A percentile compares a stretch with the other conserved stretches of the same genome.
Evolutionary conservation across 1,284 basidiomycete genomes (phyloP).

Genomic region (Erythrobasidium hasegawianum): DNA sequence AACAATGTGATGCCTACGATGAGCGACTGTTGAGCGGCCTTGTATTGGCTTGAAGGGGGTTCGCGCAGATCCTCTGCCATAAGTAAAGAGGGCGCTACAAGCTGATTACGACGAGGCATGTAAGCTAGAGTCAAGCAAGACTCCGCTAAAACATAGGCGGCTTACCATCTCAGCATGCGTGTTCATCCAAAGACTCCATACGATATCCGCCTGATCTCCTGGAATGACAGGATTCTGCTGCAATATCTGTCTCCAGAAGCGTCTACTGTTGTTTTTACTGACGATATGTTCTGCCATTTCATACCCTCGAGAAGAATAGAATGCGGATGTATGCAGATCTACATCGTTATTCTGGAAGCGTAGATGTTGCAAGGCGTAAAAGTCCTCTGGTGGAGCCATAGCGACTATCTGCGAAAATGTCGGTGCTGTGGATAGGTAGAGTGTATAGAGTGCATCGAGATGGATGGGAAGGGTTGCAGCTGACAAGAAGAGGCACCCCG

Average conservation of each 20-base stretch:
- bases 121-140: too few relatives aligned
- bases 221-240: constrained; percentile 5
- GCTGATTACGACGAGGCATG: too few relatives aligned
- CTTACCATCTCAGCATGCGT: constrained; percentile 39
- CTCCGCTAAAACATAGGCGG: neutral
- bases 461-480: constrained; percentile 22
- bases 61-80: neutral
- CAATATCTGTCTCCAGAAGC: constrained; percentile 17
- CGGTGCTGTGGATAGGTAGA: constrained; percentile 30
- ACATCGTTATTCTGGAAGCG: constrained; percentile 21
- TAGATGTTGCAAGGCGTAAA: constrained; percentile 8
- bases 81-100: constrained; percentile 1
- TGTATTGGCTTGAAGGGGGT: neutral
- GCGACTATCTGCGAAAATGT: constrained; percentile 15
- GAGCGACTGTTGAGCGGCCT: neutral
- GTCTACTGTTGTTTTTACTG: neutral
- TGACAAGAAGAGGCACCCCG: constrained; percentile 32
- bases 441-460: constrained; percentile 41
- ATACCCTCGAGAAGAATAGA: neutral
- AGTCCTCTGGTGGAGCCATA: constrained; percentile 18
- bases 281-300: constrained; percentile 19
- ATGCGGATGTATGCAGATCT: constrained; percentile 18
- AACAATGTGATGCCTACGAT: too few relatives aligned
- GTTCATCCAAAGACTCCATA: constrained; percentile 43
- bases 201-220: constrained; percentile 37